Base-by-base conservation (phyloP, 768 basidiomycete species). In the Naganishia randhawae region DNA sequence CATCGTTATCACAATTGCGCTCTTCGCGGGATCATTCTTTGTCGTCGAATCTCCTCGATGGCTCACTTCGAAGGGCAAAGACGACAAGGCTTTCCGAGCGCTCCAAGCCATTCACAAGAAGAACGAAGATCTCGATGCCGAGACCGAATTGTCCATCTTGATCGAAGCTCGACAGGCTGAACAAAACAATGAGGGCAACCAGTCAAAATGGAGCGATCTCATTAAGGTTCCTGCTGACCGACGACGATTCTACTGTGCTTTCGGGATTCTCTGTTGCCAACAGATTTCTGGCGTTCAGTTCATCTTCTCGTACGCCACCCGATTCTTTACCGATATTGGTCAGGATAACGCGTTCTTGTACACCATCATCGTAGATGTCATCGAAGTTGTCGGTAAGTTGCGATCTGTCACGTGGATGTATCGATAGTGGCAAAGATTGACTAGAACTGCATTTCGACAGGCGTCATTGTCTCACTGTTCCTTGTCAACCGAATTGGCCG, bases 211-310 rank as follows among this genome's bases (percentile, higher is more conserved):
- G 80, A 68, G 33, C 42, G 76, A 77, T 51, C 63, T 77, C 29
- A 73, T 73, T 67, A 71, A 66, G 71, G 63, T 71, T 65, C 72
- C 14, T 48, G 74, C 76, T 35, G 73, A 79, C 53, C 62, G 76
- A 53, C 63, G 76, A 53, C 75, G 77, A 69, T 75, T 80, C 66
- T 65, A 75, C 63, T 75, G 74, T 27, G 76, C 75, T 4, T 76
- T 79, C 64, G 80, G 80, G 51, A 78, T 80, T 53, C 68, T 80
- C 14, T 72, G 74, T 41, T 76, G 77, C 62, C 77, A 78, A 61
- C 77, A 78, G 53, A 80, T 80, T 65, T 73, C 72, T 6, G 77
- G 77, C 51, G 77, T 77, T 17, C 78, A 80, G 67, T 80, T 80
- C 74, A 76, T 80, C 68, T 76, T 75, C 68, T 66, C 66, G 14